phyloP scores from a whole-genome alignment of 768 basidiomycete genomes.

The Vararia minispora region DNA sequence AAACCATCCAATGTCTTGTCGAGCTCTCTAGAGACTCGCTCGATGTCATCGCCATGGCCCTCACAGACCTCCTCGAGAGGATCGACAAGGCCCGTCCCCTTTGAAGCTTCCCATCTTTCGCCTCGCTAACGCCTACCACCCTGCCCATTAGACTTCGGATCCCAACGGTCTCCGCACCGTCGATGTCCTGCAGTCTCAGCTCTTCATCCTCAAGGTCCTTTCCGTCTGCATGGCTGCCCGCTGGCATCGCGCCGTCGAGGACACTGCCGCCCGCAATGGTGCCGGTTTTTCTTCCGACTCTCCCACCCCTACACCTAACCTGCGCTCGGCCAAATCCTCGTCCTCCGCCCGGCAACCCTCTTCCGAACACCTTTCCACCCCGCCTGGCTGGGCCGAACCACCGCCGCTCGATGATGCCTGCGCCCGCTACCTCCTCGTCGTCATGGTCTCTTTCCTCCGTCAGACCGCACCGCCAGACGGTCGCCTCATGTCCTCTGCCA shows the following conservation, averaged over 20 bases:
- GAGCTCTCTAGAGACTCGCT: conserved; percentile 68
- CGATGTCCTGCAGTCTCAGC: conserved; percentile 76
- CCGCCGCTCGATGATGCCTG: conserved; percentile 71
- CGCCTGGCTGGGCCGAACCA: conserved; percentile 47
- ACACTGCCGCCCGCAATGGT: conserved; percentile 29
- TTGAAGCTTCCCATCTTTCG: conserved; percentile 3
- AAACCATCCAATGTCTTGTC: conserved; percentile 71
- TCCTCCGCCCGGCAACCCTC: conserved; percentile 31
- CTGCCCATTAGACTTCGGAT: conserved; percentile 37
- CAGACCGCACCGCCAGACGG: conserved; percentile 51
- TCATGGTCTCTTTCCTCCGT: conserved; percentile 74
- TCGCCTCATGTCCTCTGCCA: conserved; percentile 47
- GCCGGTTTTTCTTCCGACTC: no score
- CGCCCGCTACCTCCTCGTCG: conserved; percentile 70
- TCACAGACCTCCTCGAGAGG: conserved; percentile 70
- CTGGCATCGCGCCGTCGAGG: conserved; percentile 44
- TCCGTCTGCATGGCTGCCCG: conserved; percentile 68
- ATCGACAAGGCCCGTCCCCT: conserved; percentile 50
- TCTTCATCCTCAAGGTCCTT: conserved; percentile 77
- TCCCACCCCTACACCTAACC: conserved; percentile 14
- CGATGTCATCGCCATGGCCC: conserved; percentile 68
- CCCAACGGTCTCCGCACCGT: conserved; percentile 40
- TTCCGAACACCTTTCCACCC: conserved; percentile 30
- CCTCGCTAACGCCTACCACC: background rate
- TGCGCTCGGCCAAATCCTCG: conserved; percentile 21